Evolutionary conservation across 2,329 filamentous ascomycete species (phyloP), one percentile per base, ranked within the genome.

Genomic region (Epichloe typhina): DNA sequence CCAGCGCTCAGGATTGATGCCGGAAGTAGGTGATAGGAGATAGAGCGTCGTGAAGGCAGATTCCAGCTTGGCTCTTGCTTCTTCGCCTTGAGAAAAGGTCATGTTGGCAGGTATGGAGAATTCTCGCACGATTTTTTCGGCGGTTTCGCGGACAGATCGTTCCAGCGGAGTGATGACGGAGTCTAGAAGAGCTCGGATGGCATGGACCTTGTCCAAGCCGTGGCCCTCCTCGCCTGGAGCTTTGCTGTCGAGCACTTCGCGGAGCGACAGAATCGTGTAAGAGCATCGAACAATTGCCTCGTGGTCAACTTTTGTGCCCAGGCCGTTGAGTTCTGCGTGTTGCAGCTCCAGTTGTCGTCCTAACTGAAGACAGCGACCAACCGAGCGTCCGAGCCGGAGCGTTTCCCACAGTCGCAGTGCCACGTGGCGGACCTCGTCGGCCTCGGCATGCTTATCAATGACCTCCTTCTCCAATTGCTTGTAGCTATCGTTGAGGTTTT

Each of bases 321-420:
- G 33, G 57, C 61, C 49, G 53, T 71, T 64, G 49, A 72, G 71
- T 65, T 95, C 89, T 0, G 79, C 72, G 61, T 94, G 77, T 64
- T 95, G 86, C n/a, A 86, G 77, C 64, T 97, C 88, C 11, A 98
- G 76, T 69, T 95, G 88, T 43, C 90, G 74, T 0, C 88, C 89
- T 3, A 97, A 72, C 61, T 86, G 84, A 41, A 97, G 72, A 61
- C 86, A 90, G 48, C 91, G 75, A 42, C 80, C 82, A 12, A 95
- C 86, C 0, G 84, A 80, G 42, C 90, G 73, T 1, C 85, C 86
- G 2, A 97, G 72, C 53, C 82, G 79, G 54, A 95, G 73, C 0
- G 90, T 88, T 60, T 87, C 80, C 75, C 88, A 88, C 31, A 96
- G 75, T 11, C 89, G 78, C 59, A 86, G 79, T 1, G 88, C 86